Evolutionary conservation across 306 rosid genomes (phyloP).

Genomic region (Vigna mungo): DNA sequence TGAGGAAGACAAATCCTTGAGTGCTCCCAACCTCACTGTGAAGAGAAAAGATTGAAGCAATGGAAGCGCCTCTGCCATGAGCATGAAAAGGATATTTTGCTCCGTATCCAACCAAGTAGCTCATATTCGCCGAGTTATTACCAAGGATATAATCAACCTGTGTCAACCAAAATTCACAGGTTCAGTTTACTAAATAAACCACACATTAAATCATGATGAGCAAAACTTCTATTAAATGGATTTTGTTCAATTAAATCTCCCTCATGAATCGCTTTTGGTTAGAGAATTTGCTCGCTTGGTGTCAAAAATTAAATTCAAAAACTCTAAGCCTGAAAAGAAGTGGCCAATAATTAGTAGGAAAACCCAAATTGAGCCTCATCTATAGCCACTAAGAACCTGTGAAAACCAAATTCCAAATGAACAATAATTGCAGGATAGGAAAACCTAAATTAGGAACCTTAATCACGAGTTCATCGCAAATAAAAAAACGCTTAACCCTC

Average conservation of each 20-base stretch:
- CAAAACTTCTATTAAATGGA: not conserved
- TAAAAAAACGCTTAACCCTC: too few species aligned
- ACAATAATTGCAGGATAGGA: too few species aligned
- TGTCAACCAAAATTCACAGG: constrained; percentile 17
- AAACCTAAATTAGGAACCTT: too few species aligned
- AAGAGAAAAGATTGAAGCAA: constrained; percentile 58
- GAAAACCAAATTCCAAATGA: too few species aligned
- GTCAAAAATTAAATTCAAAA: constrained; percentile 48
- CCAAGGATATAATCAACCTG: constrained; percentile 89
- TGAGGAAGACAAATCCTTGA: constrained; percentile 60
- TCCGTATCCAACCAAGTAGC: constrained; percentile 86
- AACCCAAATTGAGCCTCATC: constrained; percentile 46
- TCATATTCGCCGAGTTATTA: constrained; percentile 69
- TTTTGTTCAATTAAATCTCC: constrained; percentile 39
- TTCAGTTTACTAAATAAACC: not conserved
- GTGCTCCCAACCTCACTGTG: constrained; percentile 64
- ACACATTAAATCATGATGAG: not conserved
- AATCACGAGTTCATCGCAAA: too few species aligned
- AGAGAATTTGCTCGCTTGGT: constrained; percentile 71
- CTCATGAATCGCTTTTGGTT: constrained; percentile 78
- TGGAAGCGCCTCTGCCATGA: constrained; percentile 89
- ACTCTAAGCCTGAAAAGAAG: constrained; percentile 60
- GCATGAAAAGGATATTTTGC: constrained; percentile 66
- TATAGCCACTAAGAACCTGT: too few species aligned
- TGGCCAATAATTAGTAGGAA: constrained; percentile 74